Percentiles rank a stretch among this genome's conserved stretches.
Conservation (phyloP, 2,329 filamentous ascomycete species). For the Stagonosporopsis cucurbitacearum region DNA sequence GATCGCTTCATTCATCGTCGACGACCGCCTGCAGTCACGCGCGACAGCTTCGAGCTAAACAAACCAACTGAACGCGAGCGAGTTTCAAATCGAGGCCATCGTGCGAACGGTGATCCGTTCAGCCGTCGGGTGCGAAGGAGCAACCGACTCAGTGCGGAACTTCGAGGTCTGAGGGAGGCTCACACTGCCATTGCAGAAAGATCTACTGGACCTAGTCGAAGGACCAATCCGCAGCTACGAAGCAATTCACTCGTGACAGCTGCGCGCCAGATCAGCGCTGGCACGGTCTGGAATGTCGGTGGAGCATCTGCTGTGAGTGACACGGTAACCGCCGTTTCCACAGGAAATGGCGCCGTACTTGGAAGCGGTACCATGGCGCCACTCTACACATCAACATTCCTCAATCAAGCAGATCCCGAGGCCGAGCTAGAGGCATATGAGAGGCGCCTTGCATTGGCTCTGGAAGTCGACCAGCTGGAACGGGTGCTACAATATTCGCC, state of each 20-base stretch:
- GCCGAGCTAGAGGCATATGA: conserved; percentile 74
- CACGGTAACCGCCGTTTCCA: conserved; percentile 59
- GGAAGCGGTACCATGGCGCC: conserved; percentile 76
- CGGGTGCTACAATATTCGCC: conserved; percentile 63
- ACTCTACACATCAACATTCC: conserved; percentile 64
- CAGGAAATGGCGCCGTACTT: conserved; percentile 69
- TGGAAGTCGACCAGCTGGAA: conserved; percentile 75
- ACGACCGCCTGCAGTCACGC: conserved; percentile 50
- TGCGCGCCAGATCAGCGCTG: conserved; percentile 63
- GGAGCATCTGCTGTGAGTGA: conserved; percentile 66
- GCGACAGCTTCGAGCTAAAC: conserved; percentile 60
- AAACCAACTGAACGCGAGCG: conserved; percentile 58
- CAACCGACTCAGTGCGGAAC: conserved; percentile 40
- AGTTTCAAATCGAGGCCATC: conserved; percentile 53
- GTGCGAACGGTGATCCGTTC: conserved; percentile 61
- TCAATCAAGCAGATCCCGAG: conserved; percentile 57
- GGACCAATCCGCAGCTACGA: conserved; percentile 29
- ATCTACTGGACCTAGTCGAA: conserved; percentile 25
- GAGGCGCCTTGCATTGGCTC: conserved; percentile 76
- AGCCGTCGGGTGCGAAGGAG: conserved; percentile 49
- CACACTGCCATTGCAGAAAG: conserved; percentile 38
- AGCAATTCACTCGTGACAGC: conserved; percentile 28
- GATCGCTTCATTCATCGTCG: conserved; percentile 66
- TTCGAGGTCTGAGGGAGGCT: conserved; percentile 41
- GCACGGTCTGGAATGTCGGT: conserved; percentile 79